Evolutionary conservation across 805 yeast genomes (phyloP), one percentile per base, ranked within the genome.

Genomic region (Cyberlindnera subsufficiens): DNA sequence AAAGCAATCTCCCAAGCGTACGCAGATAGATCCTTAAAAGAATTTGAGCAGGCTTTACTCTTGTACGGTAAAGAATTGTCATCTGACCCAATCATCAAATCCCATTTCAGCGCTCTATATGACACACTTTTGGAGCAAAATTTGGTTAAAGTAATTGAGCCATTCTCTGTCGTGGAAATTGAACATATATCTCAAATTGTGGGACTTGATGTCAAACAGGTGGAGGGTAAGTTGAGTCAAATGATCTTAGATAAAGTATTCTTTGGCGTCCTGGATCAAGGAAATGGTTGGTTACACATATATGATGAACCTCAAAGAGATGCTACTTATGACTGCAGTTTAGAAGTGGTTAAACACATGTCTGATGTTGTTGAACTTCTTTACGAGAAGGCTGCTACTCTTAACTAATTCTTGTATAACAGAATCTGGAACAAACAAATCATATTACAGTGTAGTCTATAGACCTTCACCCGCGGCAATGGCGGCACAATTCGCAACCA

Each of bases 181-280:
- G 73, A 86, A 8, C 96, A 89, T 63, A 78, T 93, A 40, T 85
- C 97, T 27, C 77, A 84, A 54, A 78, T 86, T 55, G 86, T 95
- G 45, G 97, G 96, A 6, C 75, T 95, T 48, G 91, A 89, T 51
- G 71, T 80, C 37, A 83, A 80, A 49, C 95, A 88, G 60, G 88
- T 93, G 29, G 99, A 93, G 67, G 95, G 95, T 17, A 93, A 93
- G 64, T 73, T 93, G 50, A 82, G 95, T 38, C 97, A 91, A 65
- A 91, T 93, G 98, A 91, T 93, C 54, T 74, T 93, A 55, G 99
- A 93, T 65, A 84, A 87, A 58, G 86, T 89, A n/a, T 88, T 93
- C 55, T 85, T 82, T 59, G 99, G 99, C 38, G 98, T 93, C 31
- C 72, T 93, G 53, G 99, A 93, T 64, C 99, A 93, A 69, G 98